A percentile compares a stretch with the other conserved stretches of the same genome.
These are phyloP conservation scores for Tremella yokohamensis DNA, from an alignment of 768 basidiomycete species.

Conservation along the genomic window DNA sequence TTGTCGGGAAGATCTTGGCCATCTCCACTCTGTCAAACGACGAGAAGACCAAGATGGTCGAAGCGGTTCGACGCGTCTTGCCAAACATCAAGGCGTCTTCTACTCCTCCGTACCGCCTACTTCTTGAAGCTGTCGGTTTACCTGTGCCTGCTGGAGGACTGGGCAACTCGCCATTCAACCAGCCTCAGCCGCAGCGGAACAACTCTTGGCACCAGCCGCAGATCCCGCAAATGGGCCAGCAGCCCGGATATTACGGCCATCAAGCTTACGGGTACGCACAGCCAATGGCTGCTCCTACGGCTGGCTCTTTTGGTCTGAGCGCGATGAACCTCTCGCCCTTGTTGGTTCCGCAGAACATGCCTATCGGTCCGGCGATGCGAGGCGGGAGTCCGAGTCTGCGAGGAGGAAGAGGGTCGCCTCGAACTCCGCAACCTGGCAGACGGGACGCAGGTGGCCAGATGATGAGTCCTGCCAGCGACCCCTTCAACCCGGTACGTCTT, in stretches of 20 bases:
- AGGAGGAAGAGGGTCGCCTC: slow-evolving; percentile 12
- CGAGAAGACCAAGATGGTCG: slow-evolving; percentile 68
- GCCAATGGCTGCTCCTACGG: background rate
- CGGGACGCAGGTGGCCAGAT: slow-evolving; percentile 41
- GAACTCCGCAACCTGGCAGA: slow-evolving; percentile 31
- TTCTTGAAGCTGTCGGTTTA: slow-evolving; percentile 91
- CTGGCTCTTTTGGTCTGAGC: slow-evolving; percentile 1
- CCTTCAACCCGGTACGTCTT: slow-evolving; percentile 50
- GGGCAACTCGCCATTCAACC: slow-evolving; percentile 16
- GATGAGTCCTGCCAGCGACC: slow-evolving; percentile 49
- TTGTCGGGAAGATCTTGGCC: slow-evolving; percentile 80
- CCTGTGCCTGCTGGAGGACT: slow-evolving; percentile 57
- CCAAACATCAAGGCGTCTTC: slow-evolving; percentile 84
- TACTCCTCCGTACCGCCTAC: slow-evolving; percentile 87
- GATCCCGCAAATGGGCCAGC: background rate
- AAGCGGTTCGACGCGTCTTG: slow-evolving; percentile 83
- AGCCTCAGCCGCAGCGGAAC: background rate
- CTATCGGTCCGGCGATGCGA: slow-evolving; percentile 38
- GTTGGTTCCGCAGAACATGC: slow-evolving; percentile 38
- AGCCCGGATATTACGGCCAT: slow-evolving; percentile 7
- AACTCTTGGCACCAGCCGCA: background rate
- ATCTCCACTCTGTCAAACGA: slow-evolving; percentile 74
- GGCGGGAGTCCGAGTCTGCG: slow-evolving; percentile 14
- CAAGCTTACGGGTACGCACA: slow-evolving; percentile 20
- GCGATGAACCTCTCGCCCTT: slow-evolving; percentile 33